phyloP scores from a whole-genome alignment of 2,329 filamentous ascomycete genomes.

The Laburnicola sp. region DNA sequence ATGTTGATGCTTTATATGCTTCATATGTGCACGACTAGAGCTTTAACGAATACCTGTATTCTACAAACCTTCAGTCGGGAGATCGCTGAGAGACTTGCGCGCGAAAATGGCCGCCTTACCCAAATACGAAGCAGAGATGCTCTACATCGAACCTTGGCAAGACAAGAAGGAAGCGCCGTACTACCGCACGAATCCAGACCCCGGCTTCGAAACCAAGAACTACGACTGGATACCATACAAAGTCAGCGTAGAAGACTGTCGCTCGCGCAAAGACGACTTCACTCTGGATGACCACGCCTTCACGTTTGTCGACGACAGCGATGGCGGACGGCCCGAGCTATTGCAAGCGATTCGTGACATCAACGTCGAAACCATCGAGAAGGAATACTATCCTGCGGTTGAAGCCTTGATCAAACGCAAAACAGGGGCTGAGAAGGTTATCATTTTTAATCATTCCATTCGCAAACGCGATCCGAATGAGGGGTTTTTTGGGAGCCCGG shows the following conservation, averaged over 20 bases:
- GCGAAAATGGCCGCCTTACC: no score
- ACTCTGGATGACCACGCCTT: slow-evolving; percentile 19
- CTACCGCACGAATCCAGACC: slow-evolving; percentile 8
- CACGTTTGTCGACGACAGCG: slow-evolving; percentile 9
- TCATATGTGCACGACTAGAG: no score
- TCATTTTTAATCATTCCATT: slow-evolving; percentile 20
- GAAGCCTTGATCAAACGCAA: slow-evolving; percentile 11
- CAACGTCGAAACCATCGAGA: slow-evolving; percentile 6
- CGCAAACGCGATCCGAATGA: slow-evolving; percentile 7
- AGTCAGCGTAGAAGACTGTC: slow-evolving; percentile 7
- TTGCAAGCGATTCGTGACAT: slow-evolving; percentile 7
- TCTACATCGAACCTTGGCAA: slow-evolving; percentile 20
- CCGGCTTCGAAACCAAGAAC: slow-evolving; percentile 1
- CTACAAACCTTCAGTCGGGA: no score
- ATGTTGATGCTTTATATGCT: no score
- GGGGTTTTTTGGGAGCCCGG: no score
- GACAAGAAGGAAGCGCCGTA: slow-evolving; percentile 9
- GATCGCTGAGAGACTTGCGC: no score
- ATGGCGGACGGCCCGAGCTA: neutral
- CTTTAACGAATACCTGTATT: no score
- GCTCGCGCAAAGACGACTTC: slow-evolving; percentile 9
- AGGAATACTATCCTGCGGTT: slow-evolving; percentile 15
- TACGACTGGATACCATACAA: neutral
- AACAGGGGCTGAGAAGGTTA: slow-evolving; percentile 14
- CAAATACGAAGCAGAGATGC: no score